Percentiles rank a stretch among this genome's conserved stretches.
Conservation (phyloP, 2,329 filamentous ascomycete species). For the Cladosporium velox region DNA sequence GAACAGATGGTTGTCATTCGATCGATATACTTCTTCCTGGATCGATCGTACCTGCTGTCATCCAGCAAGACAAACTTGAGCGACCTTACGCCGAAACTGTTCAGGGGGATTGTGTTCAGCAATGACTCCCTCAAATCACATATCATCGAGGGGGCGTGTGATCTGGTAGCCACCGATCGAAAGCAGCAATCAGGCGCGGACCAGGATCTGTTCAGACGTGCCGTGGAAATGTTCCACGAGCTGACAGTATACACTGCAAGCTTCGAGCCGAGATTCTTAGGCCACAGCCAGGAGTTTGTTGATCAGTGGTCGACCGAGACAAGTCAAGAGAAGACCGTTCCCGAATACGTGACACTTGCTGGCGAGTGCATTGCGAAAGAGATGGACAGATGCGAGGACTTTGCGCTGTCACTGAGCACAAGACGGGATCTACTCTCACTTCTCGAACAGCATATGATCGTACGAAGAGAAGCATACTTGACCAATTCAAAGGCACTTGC, state of each 20-base stretch:
- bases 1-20: constrained; percentile 76
- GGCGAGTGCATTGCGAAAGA: constrained; percentile 71
- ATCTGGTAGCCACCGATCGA: constrained; percentile 74
- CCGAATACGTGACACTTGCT: constrained; percentile 73
- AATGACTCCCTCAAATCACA: constrained; percentile 54
- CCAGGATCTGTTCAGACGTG: constrained; percentile 67
- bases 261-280: constrained; percentile 77
- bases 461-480: constrained; percentile 59
- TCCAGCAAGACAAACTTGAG: constrained; percentile 73
- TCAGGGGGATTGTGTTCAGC: constrained; percentile 64
- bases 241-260: constrained; percentile 75
- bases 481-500: constrained; percentile 59
- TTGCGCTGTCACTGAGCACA: constrained; percentile 80
- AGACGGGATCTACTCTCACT: constrained; percentile 72
- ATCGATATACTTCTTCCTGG: constrained; percentile 90
- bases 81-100: constrained; percentile 76
- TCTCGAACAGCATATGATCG: constrained; percentile 72
- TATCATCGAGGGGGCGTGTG: constrained; percentile 70
- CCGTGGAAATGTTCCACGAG: constrained; percentile 82
- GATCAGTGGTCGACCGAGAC: constrained; percentile 67
- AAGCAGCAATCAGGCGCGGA: constrained; percentile 55
- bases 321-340: constrained; percentile 63
- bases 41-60: constrained; percentile 82
- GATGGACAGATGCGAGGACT: constrained; percentile 73
- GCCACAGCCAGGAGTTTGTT: constrained; percentile 68